Evolutionary conservation across 495 filamentous ascomycete species (phyloP).

Genomic region (Entonaema liquescens): DNA sequence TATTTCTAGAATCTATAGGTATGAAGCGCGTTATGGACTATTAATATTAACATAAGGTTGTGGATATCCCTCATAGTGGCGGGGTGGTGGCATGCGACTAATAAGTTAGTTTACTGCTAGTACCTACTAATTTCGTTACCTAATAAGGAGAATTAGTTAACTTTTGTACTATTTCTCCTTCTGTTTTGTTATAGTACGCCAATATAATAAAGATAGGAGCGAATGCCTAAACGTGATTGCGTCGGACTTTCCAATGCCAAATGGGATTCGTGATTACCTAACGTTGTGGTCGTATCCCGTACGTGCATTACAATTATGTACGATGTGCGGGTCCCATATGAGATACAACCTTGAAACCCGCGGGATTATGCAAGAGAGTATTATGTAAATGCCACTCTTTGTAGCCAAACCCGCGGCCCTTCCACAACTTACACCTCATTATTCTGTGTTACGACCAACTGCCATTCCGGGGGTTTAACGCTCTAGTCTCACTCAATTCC

Average conservation of each 20-base stretch:
- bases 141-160: too few relatives aligned
- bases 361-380: constrained; percentile 4
- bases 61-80: background rate
- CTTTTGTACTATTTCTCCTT: too few relatives aligned
- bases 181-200: too few relatives aligned
- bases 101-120: too few relatives aligned
- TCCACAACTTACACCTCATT: constrained; percentile 6
- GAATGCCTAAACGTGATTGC: too few relatives aligned
- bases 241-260: too few relatives aligned
- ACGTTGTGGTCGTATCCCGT: too few relatives aligned
- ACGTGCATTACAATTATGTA: too few relatives aligned
- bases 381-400: background rate
- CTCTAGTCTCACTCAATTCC: constrained; percentile 3
- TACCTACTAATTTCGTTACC: too few relatives aligned
- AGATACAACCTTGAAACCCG: constrained; percentile 8
- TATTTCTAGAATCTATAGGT: background rate
- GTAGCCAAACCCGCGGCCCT: constrained; percentile 22
- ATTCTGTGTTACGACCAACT: background rate
- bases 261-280: too few relatives aligned
- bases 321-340: too few relatives aligned
- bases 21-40: background rate
- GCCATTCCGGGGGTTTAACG: background rate
- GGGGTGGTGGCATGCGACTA: background rate
- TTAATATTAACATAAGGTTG: background rate
- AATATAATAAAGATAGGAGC: too few relatives aligned